phyloP scores from a whole-genome alignment of 345 rosid species.

The Heritiera littoralis region DNA sequence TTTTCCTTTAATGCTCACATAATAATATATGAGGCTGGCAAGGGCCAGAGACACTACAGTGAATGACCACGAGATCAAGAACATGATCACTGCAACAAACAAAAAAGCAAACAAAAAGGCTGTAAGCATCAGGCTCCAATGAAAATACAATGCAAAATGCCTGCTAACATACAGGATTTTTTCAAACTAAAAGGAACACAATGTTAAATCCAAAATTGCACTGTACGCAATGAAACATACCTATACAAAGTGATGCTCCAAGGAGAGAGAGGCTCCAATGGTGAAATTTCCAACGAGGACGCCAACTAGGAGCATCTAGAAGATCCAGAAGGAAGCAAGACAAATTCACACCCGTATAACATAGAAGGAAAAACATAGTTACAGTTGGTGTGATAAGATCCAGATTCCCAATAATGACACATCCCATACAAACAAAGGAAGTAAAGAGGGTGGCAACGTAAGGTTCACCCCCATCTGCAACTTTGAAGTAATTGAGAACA shows the following conservation, averaged over 20 bases:
- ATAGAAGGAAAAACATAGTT: slow-evolving; percentile 94
- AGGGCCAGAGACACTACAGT: slow-evolving; percentile 92
- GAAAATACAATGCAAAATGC: slow-evolving; percentile 9
- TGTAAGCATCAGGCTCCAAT: slow-evolving; percentile 18
- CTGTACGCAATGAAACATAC: slow-evolving; percentile 2
- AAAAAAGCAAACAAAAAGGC: slow-evolving; percentile 25
- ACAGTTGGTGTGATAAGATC: slow-evolving; percentile 97
- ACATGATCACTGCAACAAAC: slow-evolving; percentile 91
- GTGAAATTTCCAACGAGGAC: slow-evolving; percentile 99
- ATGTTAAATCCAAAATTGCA: neutral
- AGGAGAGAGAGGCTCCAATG: slow-evolving; percentile 98
- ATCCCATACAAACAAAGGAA: slow-evolving; percentile 78
- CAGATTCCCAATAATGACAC: slow-evolving; percentile 93
- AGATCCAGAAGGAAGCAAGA: slow-evolving; percentile 99
- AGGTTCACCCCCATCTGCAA: slow-evolving; percentile 87
- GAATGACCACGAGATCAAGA: slow-evolving; percentile 98
- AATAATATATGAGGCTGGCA: slow-evolving; percentile 96
- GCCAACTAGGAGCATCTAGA: slow-evolving; percentile 99
- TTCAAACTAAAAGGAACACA: neutral
- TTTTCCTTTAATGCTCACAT: slow-evolving; percentile 95
- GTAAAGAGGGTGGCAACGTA: slow-evolving; percentile 90
- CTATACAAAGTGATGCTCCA: slow-evolving; percentile 57
- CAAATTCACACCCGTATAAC: slow-evolving; percentile 96
- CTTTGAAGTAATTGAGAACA: slow-evolving; percentile 92
- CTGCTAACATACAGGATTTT: neutral